phyloP scores from a whole-genome alignment of 1,284 basidiomycete species.

The Irpex lacteus region DNA sequence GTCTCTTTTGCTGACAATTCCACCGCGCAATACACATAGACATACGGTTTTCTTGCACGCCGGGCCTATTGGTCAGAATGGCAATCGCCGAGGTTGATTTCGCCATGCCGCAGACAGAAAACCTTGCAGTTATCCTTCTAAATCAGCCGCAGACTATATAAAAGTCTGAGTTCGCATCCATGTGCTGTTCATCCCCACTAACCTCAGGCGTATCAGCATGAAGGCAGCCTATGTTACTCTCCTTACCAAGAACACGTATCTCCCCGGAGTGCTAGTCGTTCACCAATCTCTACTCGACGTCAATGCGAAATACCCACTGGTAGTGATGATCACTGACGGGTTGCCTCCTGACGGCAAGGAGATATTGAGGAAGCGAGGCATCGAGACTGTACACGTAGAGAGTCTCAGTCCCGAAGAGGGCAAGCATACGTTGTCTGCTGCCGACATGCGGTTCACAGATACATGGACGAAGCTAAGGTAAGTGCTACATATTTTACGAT shows the following conservation, averaged over 20 bases:
- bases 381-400: conserved; percentile 59
- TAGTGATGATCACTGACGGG: conserved; percentile 76
- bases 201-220: conserved; percentile 26
- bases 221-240: conserved; percentile 60
- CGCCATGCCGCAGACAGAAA: not conserved
- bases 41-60: not conserved
- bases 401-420: conserved; percentile 55
- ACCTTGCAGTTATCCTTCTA: not conserved
- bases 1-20: not conserved
- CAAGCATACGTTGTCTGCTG: conserved; percentile 43
- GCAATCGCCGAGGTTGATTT: not conserved
- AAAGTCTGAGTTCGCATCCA: not conserved
- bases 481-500: not conserved
- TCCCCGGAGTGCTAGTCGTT: conserved; percentile 75
- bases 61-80: not conserved
- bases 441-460: conserved; percentile 74
- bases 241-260: conserved; percentile 65
- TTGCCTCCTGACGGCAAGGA: conserved; percentile 54
- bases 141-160: not conserved
- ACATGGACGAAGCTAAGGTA: conserved; percentile 91
- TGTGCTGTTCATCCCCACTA: conserved; percentile 1
- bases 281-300: conserved; percentile 64
- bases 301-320: conserved; percentile 71
- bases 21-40: not conserved
- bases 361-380: conserved; percentile 52